These are phyloP conservation scores for Ogataea sp. DNA, from an alignment of 805 yeast species.

Conservation along the genomic window DNA sequence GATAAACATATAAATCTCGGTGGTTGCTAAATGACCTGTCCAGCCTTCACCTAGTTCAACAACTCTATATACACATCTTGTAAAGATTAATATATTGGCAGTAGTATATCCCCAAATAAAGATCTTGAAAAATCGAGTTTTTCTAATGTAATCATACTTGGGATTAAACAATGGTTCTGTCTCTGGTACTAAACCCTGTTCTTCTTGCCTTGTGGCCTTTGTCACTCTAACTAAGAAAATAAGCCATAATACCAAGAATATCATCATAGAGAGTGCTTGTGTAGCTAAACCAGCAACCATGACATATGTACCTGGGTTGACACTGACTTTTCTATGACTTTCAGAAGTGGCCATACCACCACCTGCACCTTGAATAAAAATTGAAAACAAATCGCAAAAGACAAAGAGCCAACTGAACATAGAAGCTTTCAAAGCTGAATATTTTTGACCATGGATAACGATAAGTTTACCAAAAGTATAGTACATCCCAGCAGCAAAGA, in stretches of 20 bases:
- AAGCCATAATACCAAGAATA: slow-evolving; percentile 31
- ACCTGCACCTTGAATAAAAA: slow-evolving; percentile 60
- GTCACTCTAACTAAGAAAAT: background rate
- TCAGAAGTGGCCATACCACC: slow-evolving; percentile 59
- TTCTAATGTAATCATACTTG: slow-evolving; percentile 22
- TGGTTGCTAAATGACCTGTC: slow-evolving; percentile 51
- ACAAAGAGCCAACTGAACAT: slow-evolving; percentile 53
- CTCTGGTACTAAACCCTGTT: slow-evolving; percentile 13
- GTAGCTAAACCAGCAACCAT: slow-evolving; percentile 72
- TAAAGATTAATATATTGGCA: slow-evolving; percentile 42
- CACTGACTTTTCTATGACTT: slow-evolving; percentile 18
- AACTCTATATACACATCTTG: slow-evolving; percentile 64
- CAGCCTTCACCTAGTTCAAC: slow-evolving; percentile 66
- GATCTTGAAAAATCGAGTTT: slow-evolving; percentile 24
- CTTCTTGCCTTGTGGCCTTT: slow-evolving; percentile 11
- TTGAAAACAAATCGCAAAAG: slow-evolving; percentile 48
- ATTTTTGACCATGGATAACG: slow-evolving; percentile 47
- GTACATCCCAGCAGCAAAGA: slow-evolving; percentile 73
- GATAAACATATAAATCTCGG: slow-evolving; percentile 46
- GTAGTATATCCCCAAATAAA: slow-evolving; percentile 36
- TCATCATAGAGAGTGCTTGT: slow-evolving; percentile 60
- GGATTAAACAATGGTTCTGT: slow-evolving; percentile 19
- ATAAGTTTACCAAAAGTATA: slow-evolving; percentile 53
- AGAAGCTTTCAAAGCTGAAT: slow-evolving; percentile 41
- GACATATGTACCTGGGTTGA: slow-evolving; percentile 41